These are phyloP conservation scores for Mallotus repandus DNA, from an alignment of 441 rosid species.

Conservation along the genomic window DNA sequence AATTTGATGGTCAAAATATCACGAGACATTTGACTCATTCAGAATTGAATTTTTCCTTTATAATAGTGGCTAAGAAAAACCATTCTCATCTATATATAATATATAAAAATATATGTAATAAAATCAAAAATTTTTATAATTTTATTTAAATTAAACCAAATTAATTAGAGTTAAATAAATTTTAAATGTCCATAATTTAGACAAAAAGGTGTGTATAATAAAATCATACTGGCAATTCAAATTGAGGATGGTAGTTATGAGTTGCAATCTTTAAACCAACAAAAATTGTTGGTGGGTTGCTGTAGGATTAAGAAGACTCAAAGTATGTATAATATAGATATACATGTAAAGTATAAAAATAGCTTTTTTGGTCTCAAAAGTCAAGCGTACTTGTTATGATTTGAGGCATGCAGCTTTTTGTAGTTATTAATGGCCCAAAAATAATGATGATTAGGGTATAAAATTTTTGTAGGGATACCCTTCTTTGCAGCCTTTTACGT, in stretches of 20 bases:
- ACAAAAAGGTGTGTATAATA: not conserved
- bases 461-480: not conserved
- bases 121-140: too few species aligned
- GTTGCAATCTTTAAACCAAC: slow-evolving; percentile 25
- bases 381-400: not conserved
- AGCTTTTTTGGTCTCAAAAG: slow-evolving; percentile 7
- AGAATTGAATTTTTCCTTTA: too few species aligned
- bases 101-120: too few species aligned
- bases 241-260: slow-evolving; percentile 21
- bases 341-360: not conserved
- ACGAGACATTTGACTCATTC: too few species aligned
- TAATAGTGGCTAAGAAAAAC: too few species aligned
- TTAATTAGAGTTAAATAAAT: too few species aligned
- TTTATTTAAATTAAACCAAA: too few species aligned
- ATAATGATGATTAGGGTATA: not conserved
- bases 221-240: not conserved
- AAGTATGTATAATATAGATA: not conserved
- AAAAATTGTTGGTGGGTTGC: slow-evolving; percentile 16
- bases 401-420: not conserved
- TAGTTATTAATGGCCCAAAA: not conserved
- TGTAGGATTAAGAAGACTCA: slow-evolving; percentile 18
- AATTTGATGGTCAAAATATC: too few species aligned
- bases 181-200: too few species aligned
- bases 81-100: too few species aligned
- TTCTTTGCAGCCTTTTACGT: not conserved